phyloP scores from a whole-genome alignment of 1,139 yeast genomes.

The Candida sojae region DNA sequence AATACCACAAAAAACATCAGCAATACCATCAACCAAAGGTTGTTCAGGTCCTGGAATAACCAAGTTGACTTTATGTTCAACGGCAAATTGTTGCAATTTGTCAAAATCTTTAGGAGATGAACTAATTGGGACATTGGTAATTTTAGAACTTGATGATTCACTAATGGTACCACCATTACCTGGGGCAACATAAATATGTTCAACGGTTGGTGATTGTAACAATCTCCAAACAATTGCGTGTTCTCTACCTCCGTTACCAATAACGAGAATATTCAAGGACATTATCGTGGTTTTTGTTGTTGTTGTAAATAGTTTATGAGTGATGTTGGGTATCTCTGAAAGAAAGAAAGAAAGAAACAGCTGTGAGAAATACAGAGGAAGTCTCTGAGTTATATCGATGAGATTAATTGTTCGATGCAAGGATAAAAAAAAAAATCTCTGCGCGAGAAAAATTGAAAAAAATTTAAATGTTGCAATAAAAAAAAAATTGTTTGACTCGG shows the following conservation, averaged over 20 bases:
- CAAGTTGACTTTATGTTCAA: conserved; percentile 63
- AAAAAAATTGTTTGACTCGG: neutral
- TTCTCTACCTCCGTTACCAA: conserved; percentile 99
- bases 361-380: neutral
- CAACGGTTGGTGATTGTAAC: conserved; percentile 72
- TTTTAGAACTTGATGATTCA: conserved; percentile 49
- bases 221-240: conserved; percentile 96
- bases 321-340: neutral
- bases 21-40: conserved; percentile 92
- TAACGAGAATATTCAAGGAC: conserved; percentile 67
- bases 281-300: no score
- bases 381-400: neutral
- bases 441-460: no score
- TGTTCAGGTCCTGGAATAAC: conserved; percentile 99
- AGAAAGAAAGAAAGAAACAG: neutral
- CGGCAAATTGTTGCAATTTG: conserved; percentile 67
- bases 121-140: conserved; percentile 67
- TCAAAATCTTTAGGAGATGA: conserved; percentile 60
- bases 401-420: neutral
- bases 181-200: conserved; percentile 85
- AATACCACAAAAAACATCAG: conserved; percentile 76
- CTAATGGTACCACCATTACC: conserved; percentile 92
- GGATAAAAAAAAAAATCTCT: neutral
- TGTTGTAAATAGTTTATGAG: neutral
- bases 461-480: neutral